Evolutionary conservation across 495 filamentous ascomycete species (phyloP).

Genomic region (Penicillium psychrofluorescens): DNA sequence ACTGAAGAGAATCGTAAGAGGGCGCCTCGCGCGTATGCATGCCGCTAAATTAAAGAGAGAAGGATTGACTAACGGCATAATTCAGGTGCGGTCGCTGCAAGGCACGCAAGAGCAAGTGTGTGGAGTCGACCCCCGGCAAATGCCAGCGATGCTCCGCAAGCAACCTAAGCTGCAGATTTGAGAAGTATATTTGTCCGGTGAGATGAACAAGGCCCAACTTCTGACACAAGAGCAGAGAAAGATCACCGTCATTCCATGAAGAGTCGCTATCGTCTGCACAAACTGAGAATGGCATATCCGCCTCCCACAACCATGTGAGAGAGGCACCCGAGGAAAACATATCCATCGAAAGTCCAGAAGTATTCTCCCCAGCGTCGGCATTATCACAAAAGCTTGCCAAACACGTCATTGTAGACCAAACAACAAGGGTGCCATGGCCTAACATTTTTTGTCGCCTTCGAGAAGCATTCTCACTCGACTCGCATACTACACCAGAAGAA

Average conservation of each 20-base stretch:
- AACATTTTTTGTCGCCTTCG: slow-evolving; percentile 11
- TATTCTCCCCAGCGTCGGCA: slow-evolving; percentile 5
- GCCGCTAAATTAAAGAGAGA: neutral
- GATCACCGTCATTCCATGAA: neutral
- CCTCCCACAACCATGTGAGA: neutral
- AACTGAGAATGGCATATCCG: neutral
- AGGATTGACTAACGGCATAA: neutral
- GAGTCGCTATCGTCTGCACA: neutral
- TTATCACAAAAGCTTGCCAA: slow-evolving; percentile 9
- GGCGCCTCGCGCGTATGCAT: slow-evolving; percentile 12
- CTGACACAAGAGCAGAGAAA: neutral
- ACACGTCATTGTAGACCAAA: slow-evolving; percentile 9
- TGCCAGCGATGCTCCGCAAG: slow-evolving; percentile 10
- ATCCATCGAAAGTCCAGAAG: neutral
- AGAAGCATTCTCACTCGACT: slow-evolving; percentile 13
- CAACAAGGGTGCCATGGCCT: slow-evolving; percentile 8
- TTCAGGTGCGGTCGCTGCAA: slow-evolving; percentile 13
- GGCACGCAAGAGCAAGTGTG: slow-evolving; percentile 14
- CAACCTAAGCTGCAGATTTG: slow-evolving; percentile 9
- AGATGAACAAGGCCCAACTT: neutral
- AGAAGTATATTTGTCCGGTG: slow-evolving; percentile 1
- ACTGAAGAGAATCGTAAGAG: slow-evolving; percentile 16
- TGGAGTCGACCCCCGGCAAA: slow-evolving; percentile 4
- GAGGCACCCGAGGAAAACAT: neutral
- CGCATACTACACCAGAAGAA: slow-evolving; percentile 4